Evolutionary conservation across 371 early-diverging fungal species (phyloP).

Genomic region (Zancudomyces culisetae): DNA sequence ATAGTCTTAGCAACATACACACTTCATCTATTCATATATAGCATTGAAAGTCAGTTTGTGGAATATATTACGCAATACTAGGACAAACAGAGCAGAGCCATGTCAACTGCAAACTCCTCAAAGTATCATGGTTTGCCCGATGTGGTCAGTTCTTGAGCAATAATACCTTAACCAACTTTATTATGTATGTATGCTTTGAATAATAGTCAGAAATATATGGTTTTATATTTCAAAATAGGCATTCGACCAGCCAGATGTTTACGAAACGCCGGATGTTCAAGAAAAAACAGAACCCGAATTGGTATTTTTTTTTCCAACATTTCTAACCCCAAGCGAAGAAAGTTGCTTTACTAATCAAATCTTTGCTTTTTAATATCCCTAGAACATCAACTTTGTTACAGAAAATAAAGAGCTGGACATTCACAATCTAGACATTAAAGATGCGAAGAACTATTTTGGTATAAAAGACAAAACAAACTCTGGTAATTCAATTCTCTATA

Average conservation of each 20-base stretch:
- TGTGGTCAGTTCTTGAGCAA: not conserved
- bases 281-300: not conserved
- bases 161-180: not conserved
- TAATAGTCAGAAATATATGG: not conserved
- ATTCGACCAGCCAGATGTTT: constrained; percentile 3
- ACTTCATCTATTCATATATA: not conserved
- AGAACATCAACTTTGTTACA: not conserved
- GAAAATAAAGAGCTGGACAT: not conserved
- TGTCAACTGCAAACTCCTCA: not conserved
- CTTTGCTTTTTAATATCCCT: not conserved
- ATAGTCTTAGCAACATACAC: not conserved
- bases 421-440: not conserved
- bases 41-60: not conserved
- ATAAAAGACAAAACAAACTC: not conserved
- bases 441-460: constrained; percentile 2
- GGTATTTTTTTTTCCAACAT: not conserved
- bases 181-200: not conserved
- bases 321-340: not conserved
- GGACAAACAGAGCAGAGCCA: not conserved
- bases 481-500: too few species aligned
- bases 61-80: not conserved
- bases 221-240: not conserved
- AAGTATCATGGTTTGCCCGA: constrained; percentile 1
- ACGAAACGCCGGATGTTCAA: not conserved
- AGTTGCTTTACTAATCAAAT: not conserved